Evolutionary conservation across 495 filamentous ascomycete species (phyloP), one percentile per base, ranked within the genome.

Genomic region (Xylaria cubensis): DNA sequence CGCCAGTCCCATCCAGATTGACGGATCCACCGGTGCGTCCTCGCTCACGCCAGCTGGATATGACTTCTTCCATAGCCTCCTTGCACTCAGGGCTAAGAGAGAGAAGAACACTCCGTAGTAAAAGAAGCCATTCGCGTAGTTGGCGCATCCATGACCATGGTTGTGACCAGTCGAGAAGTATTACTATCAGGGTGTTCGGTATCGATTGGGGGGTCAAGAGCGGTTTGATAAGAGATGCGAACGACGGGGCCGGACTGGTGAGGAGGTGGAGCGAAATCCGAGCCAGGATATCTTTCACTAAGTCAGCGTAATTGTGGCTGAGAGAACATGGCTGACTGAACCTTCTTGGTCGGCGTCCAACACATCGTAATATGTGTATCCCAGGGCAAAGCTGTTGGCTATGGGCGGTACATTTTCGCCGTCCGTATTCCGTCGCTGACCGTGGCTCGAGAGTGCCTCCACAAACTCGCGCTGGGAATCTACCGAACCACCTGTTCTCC

Each of bases 321-420:
- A 65, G 44, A 44, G 67, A 46, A 10, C 21, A 34, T 44, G 53
- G n/a, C 44, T 41, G 19, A 74, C 76, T 73, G 79, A 94, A 94
- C 93, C 93, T 88, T 98, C 95, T 76, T 97, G 94, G 78, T 98
- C 95, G 67, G 94, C 92, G 84, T 98, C 95, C 41, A 97, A 84
- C 51, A 98, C 94, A 83, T 98, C 94, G 78, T 94, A 92, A 80
- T 97, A 98, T 63, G 95, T 97, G 81, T 98, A 98, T 61, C 95
- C 95, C 67, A 98, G 82, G 13, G 95, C 95, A 80, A 97, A 97
- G 71, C 92, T 91, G 78, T 98, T 98, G 55, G 95, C 95, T 76
- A 97, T 88, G 46, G 94, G 93, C 2, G 94, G 92, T 72, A 88
- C 90, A n/a, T 85, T 87, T 67, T 88, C 89, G 58, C 89, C 79